phyloP scores from a whole-genome alignment of 345 rosid species.

The Eutrema japonicum region DNA sequence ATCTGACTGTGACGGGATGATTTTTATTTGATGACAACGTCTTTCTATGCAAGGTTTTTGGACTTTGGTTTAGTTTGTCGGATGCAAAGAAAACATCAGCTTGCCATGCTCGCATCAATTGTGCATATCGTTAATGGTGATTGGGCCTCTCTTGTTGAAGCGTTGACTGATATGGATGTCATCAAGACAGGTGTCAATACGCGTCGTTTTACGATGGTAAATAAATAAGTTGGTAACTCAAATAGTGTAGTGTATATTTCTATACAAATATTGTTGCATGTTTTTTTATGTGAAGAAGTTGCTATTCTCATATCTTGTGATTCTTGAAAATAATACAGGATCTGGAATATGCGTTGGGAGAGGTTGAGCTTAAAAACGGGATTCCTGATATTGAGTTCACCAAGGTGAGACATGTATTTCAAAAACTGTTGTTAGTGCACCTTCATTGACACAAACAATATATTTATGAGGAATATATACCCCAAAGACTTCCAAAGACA shows the following conservation, averaged over 20 bases:
- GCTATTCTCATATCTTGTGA: slow-evolving; percentile 20
- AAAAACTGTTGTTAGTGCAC: slow-evolving; percentile 25
- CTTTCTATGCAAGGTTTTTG: slow-evolving; percentile 66
- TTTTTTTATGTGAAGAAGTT: slow-evolving; percentile 12
- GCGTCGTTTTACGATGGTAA: slow-evolving; percentile 76
- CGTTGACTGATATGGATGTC: slow-evolving; percentile 92
- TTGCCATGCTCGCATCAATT: slow-evolving; percentile 91
- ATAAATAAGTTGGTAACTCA: slow-evolving; percentile 3
- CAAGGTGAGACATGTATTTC: slow-evolving; percentile 58
- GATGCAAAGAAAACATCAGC: slow-evolving; percentile 90
- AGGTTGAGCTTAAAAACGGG: slow-evolving; percentile 77
- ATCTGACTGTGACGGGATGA: slow-evolving; percentile 33
- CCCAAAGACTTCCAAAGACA: no score
- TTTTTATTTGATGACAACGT: slow-evolving; percentile 12
- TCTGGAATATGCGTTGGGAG: slow-evolving; percentile 83
- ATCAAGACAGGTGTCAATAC: slow-evolving; percentile 77
- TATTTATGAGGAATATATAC: neutral
- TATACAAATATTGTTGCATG: neutral
- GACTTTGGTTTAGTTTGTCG: slow-evolving; percentile 95
- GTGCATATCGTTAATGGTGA: slow-evolving; percentile 95
- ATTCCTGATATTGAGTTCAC: slow-evolving; percentile 96
- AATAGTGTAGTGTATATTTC: slow-evolving; percentile 6
- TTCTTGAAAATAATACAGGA: slow-evolving; percentile 59
- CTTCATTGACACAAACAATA: slow-evolving; percentile 9
- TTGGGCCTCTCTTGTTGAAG: slow-evolving; percentile 77